Evolutionary conservation across 139 green algal genomes (phyloP), one percentile per base, ranked within the genome.

Genomic region (Closterium sp.): DNA sequence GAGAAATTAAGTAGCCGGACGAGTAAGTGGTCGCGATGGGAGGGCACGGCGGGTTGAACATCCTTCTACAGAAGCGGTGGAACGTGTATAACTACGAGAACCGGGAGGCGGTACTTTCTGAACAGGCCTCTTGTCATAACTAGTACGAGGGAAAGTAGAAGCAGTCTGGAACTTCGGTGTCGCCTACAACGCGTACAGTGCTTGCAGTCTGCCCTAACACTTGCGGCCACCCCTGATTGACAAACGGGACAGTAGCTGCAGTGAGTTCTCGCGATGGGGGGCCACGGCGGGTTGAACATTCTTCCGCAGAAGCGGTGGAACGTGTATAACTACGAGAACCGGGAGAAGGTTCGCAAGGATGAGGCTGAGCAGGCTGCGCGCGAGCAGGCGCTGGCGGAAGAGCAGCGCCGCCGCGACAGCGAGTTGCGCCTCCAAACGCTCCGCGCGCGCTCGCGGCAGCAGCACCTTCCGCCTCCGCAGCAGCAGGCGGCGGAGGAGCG

Each of bases 241-340:
- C 0, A 79, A 79, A 79, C 62, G n/a, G n/a, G n/a, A 27, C 62
- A 24, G 17, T 79, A 79, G 19, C 62, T 24, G 62, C 13, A 22
- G 17, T 22, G 27, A 24, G 62, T 24, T 11, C 13, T 79, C 62
- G 62, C 62, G 32, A 99, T 99, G 97, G 97, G 97, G 17, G 98
- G 98, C 0, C 98, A 99, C 91, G 98, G 98, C 28, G 98, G 98
- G 1, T 95, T 99, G 21, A 99, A 99, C 91, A 99, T 99, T 88
- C 91, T 99, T 24, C 98, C 98, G 1, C 98, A 99, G 92, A 99
- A 99, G 92, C 96, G 95, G 3, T 99, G 97, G 97, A 98, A 99
- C 91, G 97, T 99, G 22, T 99, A 99, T 93, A 96, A 96, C 34
- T 95, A 96, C 0, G 96, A 98, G 17, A 98, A 99, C 93, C 93